Conservation (phyloP, 345 rosid genomes). For the Barbarea vulgaris region DNA sequence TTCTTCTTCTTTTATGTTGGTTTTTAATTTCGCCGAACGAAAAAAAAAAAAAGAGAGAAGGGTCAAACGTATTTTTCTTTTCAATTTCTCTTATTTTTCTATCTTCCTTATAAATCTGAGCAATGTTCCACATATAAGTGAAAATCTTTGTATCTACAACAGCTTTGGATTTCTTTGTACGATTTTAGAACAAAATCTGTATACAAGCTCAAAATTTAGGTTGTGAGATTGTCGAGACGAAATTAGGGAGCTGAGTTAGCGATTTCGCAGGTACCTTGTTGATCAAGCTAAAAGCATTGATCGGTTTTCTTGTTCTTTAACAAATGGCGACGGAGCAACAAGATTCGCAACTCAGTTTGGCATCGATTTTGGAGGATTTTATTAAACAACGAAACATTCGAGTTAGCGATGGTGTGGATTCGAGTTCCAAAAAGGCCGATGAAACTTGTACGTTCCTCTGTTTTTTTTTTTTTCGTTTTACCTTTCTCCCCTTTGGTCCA, state of each 20-base stretch:
- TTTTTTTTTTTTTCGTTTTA: not conserved
- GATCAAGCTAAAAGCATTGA: slow-evolving; percentile 36
- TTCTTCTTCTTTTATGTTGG: not conserved
- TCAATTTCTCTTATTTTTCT: not conserved
- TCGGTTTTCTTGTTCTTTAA: not conserved
- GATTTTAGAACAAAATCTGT: not conserved
- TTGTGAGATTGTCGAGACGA: slow-evolving; percentile 13
- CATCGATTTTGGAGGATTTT: slow-evolving; percentile 73
- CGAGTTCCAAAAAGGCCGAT: slow-evolving; percentile 55
- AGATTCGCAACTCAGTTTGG: slow-evolving; percentile 53
- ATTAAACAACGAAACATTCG: slow-evolving; percentile 56
- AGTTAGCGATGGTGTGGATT: slow-evolving; percentile 41
- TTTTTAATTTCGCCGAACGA: not conserved
- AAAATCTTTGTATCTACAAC: slow-evolving; percentile 16
- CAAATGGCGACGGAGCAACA: slow-evolving; percentile 67
- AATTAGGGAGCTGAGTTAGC: not conserved
- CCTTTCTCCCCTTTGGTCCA: not conserved
- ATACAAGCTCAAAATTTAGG: not conserved
- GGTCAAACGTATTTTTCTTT: slow-evolving; percentile 12
- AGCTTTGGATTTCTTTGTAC: slow-evolving; percentile 5
- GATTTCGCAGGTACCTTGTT: slow-evolving; percentile 27
- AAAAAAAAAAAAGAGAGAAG: not conserved
- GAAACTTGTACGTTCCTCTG: slow-evolving; percentile 59
- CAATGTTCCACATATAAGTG: slow-evolving; percentile 18
- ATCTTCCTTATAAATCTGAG: slow-evolving; percentile 27